phyloP scores from a whole-genome alignment of 495 filamentous ascomycete genomes.

The Pseudevernia furfuracea region DNA sequence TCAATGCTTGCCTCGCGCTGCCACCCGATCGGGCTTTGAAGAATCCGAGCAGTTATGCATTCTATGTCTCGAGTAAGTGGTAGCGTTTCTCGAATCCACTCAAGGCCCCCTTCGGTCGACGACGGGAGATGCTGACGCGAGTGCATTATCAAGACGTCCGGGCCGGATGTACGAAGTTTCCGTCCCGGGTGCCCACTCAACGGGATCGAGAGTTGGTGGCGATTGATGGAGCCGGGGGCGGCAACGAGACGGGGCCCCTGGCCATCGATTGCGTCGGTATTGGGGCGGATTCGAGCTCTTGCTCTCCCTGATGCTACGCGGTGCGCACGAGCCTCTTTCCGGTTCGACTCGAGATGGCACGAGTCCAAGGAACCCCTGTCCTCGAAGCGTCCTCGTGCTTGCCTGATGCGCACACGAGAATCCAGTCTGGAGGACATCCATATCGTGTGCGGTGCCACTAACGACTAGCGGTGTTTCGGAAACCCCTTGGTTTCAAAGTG shows the following conservation, averaged over 20 bases:
- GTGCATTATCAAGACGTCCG: background rate
- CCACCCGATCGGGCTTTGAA: background rate
- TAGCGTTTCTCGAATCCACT: background rate
- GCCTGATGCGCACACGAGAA: too few relatives aligned
- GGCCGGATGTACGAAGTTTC: background rate
- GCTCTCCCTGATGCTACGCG: background rate
- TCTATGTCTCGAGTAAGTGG: background rate
- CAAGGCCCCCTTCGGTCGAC: background rate
- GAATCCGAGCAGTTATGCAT: background rate
- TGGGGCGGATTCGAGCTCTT: background rate
- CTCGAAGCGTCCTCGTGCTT: too few relatives aligned
- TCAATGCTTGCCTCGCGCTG: background rate
- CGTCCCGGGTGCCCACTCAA: background rate
- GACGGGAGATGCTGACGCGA: background rate
- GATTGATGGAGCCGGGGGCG: background rate
- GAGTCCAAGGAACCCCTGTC: too few relatives aligned
- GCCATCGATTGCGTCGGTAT: background rate
- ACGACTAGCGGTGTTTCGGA: too few relatives aligned
- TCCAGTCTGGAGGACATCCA: too few relatives aligned
- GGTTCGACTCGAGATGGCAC: too few relatives aligned
- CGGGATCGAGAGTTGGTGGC: background rate
- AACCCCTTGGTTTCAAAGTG: too few relatives aligned
- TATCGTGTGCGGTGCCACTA: too few relatives aligned
- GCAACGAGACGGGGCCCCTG: background rate
- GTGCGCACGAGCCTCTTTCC: background rate